Evolutionary conservation across 495 filamentous ascomycete species (phyloP).

Genomic region (Penicillium pulvis): DNA sequence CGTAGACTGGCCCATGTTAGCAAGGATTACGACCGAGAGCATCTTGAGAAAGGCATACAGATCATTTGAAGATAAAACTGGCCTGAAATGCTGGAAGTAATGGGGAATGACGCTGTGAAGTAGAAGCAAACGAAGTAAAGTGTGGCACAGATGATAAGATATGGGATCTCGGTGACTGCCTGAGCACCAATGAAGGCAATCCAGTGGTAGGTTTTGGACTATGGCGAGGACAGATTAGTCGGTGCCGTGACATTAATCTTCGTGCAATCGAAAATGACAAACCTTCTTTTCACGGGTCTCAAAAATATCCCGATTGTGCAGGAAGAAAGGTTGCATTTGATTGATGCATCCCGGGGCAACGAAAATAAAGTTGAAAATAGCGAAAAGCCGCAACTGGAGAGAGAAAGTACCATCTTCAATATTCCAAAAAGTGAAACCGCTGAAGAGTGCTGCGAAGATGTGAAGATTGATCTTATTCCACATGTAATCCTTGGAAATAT

Average conservation of each 20-base stretch:
- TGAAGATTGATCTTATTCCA: constrained; percentile 47
- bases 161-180: constrained; percentile 61
- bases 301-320: constrained; percentile 74
- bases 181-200: constrained; percentile 46
- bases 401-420: constrained; percentile 43
- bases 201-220: constrained; percentile 62
- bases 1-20: constrained; percentile 33
- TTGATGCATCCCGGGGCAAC: constrained; percentile 81
- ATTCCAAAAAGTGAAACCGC: constrained; percentile 50
- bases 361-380: constrained; percentile 76
- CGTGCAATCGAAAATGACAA: constrained; percentile 16
- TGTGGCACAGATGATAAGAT: constrained; percentile 56
- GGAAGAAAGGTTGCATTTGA: constrained; percentile 85
- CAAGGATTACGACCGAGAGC: neutral
- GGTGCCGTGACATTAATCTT: neutral
- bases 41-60: constrained; percentile 33
- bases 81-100: constrained; percentile 43
- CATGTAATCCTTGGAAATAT: constrained; percentile 36
- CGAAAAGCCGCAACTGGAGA: constrained; percentile 42
- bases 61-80: constrained; percentile 51
- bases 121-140: constrained; percentile 63
- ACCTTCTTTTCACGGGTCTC: constrained; percentile 72
- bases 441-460: constrained; percentile 43
- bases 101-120: constrained; percentile 56
- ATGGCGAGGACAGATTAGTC: constrained; percentile 45